Evolutionary conservation across 2,329 filamentous ascomycete genomes (phyloP), one percentile per base, ranked within the genome.

Genomic region (Epichloe baconii): DNA sequence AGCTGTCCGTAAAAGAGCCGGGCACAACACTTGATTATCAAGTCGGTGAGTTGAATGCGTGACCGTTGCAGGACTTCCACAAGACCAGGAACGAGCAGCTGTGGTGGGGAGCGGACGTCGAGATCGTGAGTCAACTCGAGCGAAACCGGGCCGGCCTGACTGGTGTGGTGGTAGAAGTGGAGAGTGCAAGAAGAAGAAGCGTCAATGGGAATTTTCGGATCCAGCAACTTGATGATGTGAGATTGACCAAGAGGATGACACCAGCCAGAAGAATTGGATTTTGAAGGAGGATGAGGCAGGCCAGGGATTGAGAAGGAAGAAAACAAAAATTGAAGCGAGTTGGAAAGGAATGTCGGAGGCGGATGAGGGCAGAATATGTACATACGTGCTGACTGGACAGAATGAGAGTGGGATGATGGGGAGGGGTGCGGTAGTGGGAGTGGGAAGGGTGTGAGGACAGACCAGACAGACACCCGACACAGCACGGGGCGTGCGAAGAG

Each of bases 341-440:
- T 34, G 51, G 34, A 23, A 43, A 45, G 50, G 31, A 38, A 21
- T 26, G 43, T 44, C 49, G 43, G 35, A 48, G 42, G 44, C 49
- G 47, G 53, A 56, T 47, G 57, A 57, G 56, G 57, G 58, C 54
- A 54, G 48, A 52, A 47, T 42, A 59, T 58, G 56, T 60, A 59
- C 49, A 42, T 51, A 48, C 23, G 23, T 26, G 23, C 6, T 26
- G 6, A 26, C 23, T 26, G 6, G 23, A 26, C 23, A 26, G 6
- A 7, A 6, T 26, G 23, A 26, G 23, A 26, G 23, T 26, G 23
- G 6, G 23, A 26, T 26, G 23, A 48, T 42, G 37, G 35, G 36
- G 36, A 17, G 17, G 26, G 44, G 34, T 42, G 48, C 38, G 45
- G 49, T 47, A 36, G 48, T 48, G 48, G 46, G 23, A 21, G 44